Percentiles rank a stretch among this genome's conserved stretches.
phyloP scores from a whole-genome alignment of 2,329 filamentous ascomycete species.

The Nothopassalora personata region DNA sequence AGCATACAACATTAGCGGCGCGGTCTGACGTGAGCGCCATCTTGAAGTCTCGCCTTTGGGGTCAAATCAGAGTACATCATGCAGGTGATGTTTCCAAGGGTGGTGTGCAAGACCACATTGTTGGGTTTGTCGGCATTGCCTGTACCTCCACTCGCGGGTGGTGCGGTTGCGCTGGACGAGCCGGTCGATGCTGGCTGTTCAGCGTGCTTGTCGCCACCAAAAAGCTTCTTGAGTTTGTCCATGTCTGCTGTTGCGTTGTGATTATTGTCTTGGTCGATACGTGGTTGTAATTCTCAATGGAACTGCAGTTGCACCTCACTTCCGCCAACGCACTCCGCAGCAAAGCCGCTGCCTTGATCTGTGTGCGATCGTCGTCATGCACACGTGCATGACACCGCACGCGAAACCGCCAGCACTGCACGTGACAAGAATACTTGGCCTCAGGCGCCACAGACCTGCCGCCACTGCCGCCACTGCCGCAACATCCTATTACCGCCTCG shows the following conservation, averaged over 20 bases:
- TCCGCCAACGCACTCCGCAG: too few relatives aligned
- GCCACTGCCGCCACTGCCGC: not conserved
- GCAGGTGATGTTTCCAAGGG: conserved; percentile 32
- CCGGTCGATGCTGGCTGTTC: conserved; percentile 6
- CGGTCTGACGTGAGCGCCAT: not conserved
- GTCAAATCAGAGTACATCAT: conserved; percentile 30
- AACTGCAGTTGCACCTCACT: not conserved
- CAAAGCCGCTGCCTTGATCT: not conserved
- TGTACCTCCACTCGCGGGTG: not conserved
- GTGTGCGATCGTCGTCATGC: not conserved
- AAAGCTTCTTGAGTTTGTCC: conserved; percentile 23
- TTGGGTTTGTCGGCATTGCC: conserved; percentile 14
- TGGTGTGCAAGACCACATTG: conserved; percentile 31
- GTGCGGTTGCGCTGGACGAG: conserved; percentile 9
- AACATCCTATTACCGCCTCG: not conserved
- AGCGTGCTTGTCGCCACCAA: conserved; percentile 16
- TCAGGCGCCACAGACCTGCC: not conserved
- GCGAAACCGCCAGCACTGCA: not conserved
- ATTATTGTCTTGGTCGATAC: not conserved
- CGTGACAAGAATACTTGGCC: not conserved
- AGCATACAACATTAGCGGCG: not conserved
- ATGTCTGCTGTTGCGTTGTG: conserved; percentile 4
- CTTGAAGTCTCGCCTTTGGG: conserved; percentile 17
- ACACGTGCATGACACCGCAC: not conserved
- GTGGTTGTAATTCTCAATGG: not conserved